Conservation (phyloP, 2,329 filamentous ascomycete genomes). For the Claviceps spartinae region DNA sequence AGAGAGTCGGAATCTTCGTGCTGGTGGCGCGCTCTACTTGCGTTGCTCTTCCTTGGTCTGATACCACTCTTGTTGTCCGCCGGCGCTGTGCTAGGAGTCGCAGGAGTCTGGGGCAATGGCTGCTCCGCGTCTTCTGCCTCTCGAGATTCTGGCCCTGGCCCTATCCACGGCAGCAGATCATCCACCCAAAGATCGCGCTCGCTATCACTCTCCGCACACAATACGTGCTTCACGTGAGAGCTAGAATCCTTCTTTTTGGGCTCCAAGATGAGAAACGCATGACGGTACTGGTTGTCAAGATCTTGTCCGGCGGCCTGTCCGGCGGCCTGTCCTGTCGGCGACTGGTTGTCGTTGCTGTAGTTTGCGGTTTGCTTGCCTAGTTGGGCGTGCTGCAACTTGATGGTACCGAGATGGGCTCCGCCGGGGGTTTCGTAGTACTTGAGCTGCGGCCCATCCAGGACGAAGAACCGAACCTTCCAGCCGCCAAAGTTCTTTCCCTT, state of each 20-base stretch:
- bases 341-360: constrained; percentile 32
- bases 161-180: constrained; percentile 76
- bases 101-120: not conserved
- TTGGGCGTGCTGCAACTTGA: constrained; percentile 80
- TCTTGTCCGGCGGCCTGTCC: constrained; percentile 53
- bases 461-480: constrained; percentile 74
- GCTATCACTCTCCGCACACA: constrained; percentile 87
- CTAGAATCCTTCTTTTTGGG: constrained; percentile 91
- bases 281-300: constrained; percentile 83
- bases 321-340: constrained; percentile 38
- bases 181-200: constrained; percentile 94
- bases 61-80: constrained; percentile 11
- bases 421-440: constrained; percentile 89
- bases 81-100: constrained; percentile 10
- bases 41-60: constrained; percentile 20
- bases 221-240: constrained; percentile 78
- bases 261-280: constrained; percentile 89
- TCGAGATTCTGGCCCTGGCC: constrained; percentile 74
- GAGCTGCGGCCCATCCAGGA: constrained; percentile 45
- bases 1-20: constrained; percentile 31
- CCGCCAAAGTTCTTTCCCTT: constrained; percentile 97
- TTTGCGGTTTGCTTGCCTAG: constrained; percentile 77
- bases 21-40: constrained; percentile 20
- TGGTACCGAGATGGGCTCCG: constrained; percentile 80
- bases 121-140: constrained; percentile 39